Base-by-base conservation (phyloP, 2,329 filamentous ascomycete genomes). In the Penicillium oxalicum region DNA sequence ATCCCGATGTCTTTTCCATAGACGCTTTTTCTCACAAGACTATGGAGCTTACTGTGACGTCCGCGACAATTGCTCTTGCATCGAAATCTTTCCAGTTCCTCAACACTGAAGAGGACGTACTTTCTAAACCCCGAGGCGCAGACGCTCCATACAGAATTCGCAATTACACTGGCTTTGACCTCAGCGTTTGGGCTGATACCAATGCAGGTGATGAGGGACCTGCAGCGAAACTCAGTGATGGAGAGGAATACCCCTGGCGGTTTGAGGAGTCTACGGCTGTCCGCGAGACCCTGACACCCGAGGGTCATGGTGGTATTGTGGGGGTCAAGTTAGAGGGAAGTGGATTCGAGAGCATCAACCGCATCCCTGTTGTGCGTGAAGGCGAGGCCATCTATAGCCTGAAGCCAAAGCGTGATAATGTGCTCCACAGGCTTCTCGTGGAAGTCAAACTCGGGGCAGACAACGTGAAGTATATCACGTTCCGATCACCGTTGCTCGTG, bases 261-360 rank as follows among this genome's bases (percentile, higher is more conserved):
- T 98, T 98, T 55, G 93, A 98, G 69, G 90, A 96, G 58, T 93
- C 91, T 73, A 91, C 90, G 57, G 93, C 93, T 60, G 95, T 96
- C 78, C 87, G 93, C 69, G 93, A 98, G 70, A 95, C 87, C 43
- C 76, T 98, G 5, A 83, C 89, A 4, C 85, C 89, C 0, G 93
- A 98, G 64, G 87, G 83, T 6, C 86, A 83, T 50, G 84, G 84
- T 44, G 87, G 88, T 25, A 78, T 87, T 54, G 88, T 98, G 36
- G 84, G 87, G 9, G 79, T 97, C 32, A 83, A 86, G 50, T 80
- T 98, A 1, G 90, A 98, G 63, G 90, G 88, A 35, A 97, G 91
- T 61, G 93, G 91, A 0, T 98, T 98, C 61, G 91, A 98, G 58
- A 83, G 83, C 42, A 82, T 98, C 48, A 88, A 86, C 62, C 89